Conservation (phyloP, 2,329 filamentous ascomycete genomes). For the Talaromyces sp. region DNA sequence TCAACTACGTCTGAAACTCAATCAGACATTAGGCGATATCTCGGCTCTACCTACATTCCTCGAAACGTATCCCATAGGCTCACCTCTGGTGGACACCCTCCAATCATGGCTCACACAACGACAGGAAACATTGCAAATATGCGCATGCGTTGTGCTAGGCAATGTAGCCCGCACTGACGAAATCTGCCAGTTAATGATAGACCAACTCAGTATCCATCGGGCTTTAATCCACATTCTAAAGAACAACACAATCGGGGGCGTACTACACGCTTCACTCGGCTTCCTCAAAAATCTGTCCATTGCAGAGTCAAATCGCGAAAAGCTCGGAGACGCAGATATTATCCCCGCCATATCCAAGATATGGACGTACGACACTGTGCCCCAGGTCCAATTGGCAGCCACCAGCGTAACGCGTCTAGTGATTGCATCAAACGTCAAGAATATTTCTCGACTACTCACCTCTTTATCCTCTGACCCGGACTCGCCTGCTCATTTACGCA, state of each 20-base stretch:
- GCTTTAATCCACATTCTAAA: slow-evolving; percentile 42
- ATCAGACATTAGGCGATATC: slow-evolving; percentile 43
- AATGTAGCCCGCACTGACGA: slow-evolving; percentile 48
- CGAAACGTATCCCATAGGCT: slow-evolving; percentile 40
- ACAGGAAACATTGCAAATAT: slow-evolving; percentile 47
- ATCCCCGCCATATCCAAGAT: slow-evolving; percentile 41
- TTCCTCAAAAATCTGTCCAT: slow-evolving; percentile 52
- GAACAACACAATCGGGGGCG: slow-evolving; percentile 35
- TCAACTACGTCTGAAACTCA: slow-evolving; percentile 40
- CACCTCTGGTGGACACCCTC: slow-evolving; percentile 37
- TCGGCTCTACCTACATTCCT: slow-evolving; percentile 40
- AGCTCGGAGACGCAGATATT: slow-evolving; percentile 40
- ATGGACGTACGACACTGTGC: slow-evolving; percentile 44
- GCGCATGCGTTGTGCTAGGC: slow-evolving; percentile 49
- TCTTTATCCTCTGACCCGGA: slow-evolving; percentile 31
- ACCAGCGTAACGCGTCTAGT: slow-evolving; percentile 43
- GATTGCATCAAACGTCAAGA: slow-evolving; percentile 38
- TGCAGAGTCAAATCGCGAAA: slow-evolving; percentile 41
- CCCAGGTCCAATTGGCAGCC: slow-evolving; percentile 47
- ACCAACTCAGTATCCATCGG: slow-evolving; percentile 40
- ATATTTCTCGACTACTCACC: slow-evolving; percentile 39
- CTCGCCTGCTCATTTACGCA: slow-evolving; percentile 31
- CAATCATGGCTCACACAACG: slow-evolving; percentile 40
- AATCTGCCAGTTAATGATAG: slow-evolving; percentile 43
- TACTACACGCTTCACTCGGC: slow-evolving; percentile 46